Evolutionary conservation across 768 basidiomycete species (phyloP).

Genomic region (Collybiopsis luxurians): DNA sequence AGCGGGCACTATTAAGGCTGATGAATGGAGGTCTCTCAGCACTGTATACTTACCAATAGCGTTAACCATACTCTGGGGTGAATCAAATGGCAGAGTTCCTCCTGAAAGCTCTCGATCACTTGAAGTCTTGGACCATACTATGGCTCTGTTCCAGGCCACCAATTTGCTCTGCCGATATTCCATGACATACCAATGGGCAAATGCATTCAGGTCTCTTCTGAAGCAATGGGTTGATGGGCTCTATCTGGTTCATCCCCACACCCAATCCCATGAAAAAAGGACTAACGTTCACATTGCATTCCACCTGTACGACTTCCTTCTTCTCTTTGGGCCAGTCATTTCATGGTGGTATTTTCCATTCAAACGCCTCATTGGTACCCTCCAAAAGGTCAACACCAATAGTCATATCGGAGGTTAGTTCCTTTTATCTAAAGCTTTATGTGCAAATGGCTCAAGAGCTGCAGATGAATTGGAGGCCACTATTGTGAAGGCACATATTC

Average conservation of each 20-base stretch:
- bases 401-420: constrained; percentile 20
- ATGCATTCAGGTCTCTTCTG: constrained; percentile 14
- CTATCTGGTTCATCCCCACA: constrained; percentile 19
- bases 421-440: not conserved
- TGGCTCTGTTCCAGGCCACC: constrained; percentile 24
- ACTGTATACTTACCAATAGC: constrained; percentile 32
- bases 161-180: constrained; percentile 16
- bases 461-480: not conserved
- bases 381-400: constrained; percentile 32
- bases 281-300: constrained; percentile 28
- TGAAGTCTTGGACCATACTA: constrained; percentile 22
- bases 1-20: constrained; percentile 34
- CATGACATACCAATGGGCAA: constrained; percentile 4
- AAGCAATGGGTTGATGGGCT: constrained; percentile 22
- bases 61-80: constrained; percentile 28
- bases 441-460: too few species aligned
- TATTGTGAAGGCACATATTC: constrained; percentile 2
- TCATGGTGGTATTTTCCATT: too few species aligned
- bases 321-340: too few species aligned
- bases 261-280: not conserved
- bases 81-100: not conserved
- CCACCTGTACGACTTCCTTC: constrained; percentile 34
- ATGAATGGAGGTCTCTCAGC: constrained; percentile 28
- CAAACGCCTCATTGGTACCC: constrained; percentile 30
- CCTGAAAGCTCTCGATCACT: not conserved